phyloP scores from a whole-genome alignment of 305 asterid genomes.

The Plantago rigida region DNA sequence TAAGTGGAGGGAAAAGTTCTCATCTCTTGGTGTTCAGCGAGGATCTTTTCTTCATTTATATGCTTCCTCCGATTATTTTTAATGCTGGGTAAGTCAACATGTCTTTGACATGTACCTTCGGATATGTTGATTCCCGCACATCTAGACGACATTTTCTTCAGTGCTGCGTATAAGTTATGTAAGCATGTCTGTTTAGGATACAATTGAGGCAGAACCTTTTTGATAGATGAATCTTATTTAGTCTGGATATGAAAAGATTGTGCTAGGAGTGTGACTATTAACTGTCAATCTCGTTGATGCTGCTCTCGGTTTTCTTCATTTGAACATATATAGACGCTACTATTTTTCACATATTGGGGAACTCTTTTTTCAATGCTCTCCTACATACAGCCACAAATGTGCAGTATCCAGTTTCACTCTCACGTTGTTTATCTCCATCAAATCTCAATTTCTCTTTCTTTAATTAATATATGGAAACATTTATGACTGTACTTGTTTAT shows the following conservation, averaged over 20 bases:
- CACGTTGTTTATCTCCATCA: background rate
- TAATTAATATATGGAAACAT: no score
- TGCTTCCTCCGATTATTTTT: constrained; percentile 83
- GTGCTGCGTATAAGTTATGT: no score
- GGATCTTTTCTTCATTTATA: constrained; percentile 77
- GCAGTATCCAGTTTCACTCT: background rate
- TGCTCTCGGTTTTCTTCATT: no score
- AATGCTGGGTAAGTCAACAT: constrained; percentile 55
- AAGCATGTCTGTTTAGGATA: no score
- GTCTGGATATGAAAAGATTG: no score
- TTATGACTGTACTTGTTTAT: no score
- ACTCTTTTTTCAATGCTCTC: background rate
- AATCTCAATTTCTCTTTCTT: no score
- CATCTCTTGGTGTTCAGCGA: constrained; percentile 71
- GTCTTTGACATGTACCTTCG: background rate
- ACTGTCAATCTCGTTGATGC: no score
- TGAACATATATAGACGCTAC: background rate
- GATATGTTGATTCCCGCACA: constrained; percentile 9
- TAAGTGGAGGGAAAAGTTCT: constrained; percentile 63
- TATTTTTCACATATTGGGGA: background rate
- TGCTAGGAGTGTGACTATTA: no score
- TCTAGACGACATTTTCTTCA: background rate
- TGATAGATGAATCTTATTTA: no score
- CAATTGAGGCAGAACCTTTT: no score
- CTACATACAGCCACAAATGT: background rate